phyloP scores from a whole-genome alignment of 2,329 filamentous ascomycete genomes.

The Volutella citrinella region DNA sequence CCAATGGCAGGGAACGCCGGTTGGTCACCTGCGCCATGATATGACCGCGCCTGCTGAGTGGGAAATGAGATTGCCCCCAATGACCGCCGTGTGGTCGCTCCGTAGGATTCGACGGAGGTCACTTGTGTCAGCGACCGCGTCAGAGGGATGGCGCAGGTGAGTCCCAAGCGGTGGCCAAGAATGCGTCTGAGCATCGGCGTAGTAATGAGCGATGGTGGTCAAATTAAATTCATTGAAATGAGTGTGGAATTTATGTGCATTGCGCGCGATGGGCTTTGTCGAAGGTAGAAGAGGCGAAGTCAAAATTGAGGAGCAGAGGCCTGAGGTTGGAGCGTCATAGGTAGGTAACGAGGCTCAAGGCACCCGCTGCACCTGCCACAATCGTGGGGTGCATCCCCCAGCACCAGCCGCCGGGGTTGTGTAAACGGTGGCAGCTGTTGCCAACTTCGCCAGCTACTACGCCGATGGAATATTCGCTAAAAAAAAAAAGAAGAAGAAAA shows the following conservation, averaged over 20 bases:
- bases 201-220: too few species aligned
- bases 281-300: too few species aligned
- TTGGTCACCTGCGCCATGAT: constrained; percentile 2
- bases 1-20: constrained; percentile 20
- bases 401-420: too few species aligned
- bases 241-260: background rate
- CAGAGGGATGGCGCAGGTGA: constrained; percentile 12
- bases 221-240: too few species aligned
- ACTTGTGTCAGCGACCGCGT: constrained; percentile 2
- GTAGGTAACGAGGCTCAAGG: too few species aligned
- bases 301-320: too few species aligned
- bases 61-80: constrained; percentile 12
- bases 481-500: too few species aligned
- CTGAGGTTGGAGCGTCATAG: constrained; percentile 8
- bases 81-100: background rate
- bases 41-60: constrained; percentile 8
- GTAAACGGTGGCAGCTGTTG: too few species aligned
- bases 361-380: too few species aligned
- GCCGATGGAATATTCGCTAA: too few species aligned
- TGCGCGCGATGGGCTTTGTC: background rate
- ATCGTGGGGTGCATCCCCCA: too few species aligned
- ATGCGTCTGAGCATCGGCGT: constrained; percentile 24
- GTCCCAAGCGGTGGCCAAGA: constrained; percentile 16
- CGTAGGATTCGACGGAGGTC: background rate
- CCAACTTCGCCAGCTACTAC: too few species aligned